These are phyloP conservation scores for Tagetes patula DNA, from an alignment of 129 eudicot genomes.

Conservation along the genomic window DNA sequence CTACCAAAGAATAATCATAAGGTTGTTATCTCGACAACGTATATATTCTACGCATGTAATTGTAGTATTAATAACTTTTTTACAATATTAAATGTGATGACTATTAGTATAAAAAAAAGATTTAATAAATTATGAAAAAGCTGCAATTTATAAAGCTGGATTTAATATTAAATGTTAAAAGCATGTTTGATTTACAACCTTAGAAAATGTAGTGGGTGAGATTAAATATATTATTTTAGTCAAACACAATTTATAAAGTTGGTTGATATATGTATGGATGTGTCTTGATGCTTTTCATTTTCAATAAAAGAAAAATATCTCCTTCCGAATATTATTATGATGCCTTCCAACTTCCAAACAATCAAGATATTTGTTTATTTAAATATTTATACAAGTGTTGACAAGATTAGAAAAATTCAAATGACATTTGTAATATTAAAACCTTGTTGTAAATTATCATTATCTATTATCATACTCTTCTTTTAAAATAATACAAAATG, in stretches of 20 bases:
- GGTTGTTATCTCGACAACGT: too few species aligned
- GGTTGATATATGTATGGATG: slow-evolving; percentile 29
- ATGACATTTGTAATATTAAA: not conserved
- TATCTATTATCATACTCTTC: not conserved
- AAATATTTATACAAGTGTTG: not conserved
- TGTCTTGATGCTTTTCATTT: slow-evolving; percentile 25
- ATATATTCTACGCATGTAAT: too few species aligned
- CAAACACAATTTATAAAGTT: slow-evolving; percentile 31
- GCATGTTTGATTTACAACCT: slow-evolving; percentile 23
- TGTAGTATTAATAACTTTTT: too few species aligned
- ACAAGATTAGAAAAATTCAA: not conserved
- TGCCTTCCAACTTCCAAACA: slow-evolving; percentile 25
- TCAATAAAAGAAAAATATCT: slow-evolving; percentile 22
- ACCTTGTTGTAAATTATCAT: not conserved
- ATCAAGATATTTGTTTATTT: slow-evolving; percentile 19
- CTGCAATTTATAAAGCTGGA: not conserved
- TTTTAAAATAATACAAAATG: not conserved
- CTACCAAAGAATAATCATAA: too few species aligned
- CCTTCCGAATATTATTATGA: not conserved
- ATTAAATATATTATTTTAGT: slow-evolving; percentile 23
- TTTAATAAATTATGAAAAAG: not conserved
- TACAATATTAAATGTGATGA: too few species aligned
- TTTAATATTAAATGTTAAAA: not conserved
- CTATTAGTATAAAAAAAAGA: not conserved
- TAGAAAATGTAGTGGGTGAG: slow-evolving; percentile 41